Evolutionary conservation across 2,329 filamentous ascomycete species (phyloP).

Genomic region (Cladorrhinum sp.): DNA sequence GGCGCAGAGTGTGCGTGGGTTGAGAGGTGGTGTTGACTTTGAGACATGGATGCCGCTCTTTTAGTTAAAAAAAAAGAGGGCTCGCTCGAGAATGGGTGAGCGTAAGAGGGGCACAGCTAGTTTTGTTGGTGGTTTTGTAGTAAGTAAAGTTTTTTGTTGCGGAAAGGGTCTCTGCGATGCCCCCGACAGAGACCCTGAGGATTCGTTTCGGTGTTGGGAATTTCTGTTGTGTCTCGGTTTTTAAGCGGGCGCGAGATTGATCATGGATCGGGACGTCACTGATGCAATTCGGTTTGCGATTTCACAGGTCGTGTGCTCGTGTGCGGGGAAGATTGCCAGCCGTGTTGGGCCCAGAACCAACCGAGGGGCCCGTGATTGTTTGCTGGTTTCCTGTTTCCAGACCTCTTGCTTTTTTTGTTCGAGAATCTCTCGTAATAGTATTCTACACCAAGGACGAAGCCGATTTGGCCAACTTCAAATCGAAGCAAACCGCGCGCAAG

Average conservation of each 20-base stretch:
- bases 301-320: constrained; percentile 25
- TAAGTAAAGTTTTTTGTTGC: constrained; percentile 2
- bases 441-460: background rate
- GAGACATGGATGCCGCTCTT: constrained; percentile 45
- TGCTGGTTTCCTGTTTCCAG: constrained; percentile 34
- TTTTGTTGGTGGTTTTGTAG: background rate
- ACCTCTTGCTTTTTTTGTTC: constrained; percentile 49
- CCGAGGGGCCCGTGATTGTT: constrained; percentile 50
- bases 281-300: constrained; percentile 15
- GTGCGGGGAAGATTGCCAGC: constrained; percentile 32
- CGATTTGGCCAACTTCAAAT: background rate
- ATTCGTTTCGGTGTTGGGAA: background rate
- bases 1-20: constrained; percentile 24
- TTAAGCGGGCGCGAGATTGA: constrained; percentile 3
- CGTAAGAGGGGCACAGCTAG: constrained; percentile 3
- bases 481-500: constrained; percentile 1
- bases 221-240: background rate
- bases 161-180: constrained; percentile 7
- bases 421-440: background rate
- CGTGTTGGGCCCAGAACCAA: constrained; percentile 14
- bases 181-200: constrained; percentile 13
- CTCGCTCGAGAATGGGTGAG: background rate
- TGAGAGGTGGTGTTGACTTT: constrained; percentile 42
- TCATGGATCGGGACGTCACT: constrained; percentile 12
- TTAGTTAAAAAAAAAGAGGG: background rate